These are phyloP conservation scores for Skeletonema tropicum DNA, from an alignment of 108 stramenopile genomes.

Conservation along the genomic window DNA sequence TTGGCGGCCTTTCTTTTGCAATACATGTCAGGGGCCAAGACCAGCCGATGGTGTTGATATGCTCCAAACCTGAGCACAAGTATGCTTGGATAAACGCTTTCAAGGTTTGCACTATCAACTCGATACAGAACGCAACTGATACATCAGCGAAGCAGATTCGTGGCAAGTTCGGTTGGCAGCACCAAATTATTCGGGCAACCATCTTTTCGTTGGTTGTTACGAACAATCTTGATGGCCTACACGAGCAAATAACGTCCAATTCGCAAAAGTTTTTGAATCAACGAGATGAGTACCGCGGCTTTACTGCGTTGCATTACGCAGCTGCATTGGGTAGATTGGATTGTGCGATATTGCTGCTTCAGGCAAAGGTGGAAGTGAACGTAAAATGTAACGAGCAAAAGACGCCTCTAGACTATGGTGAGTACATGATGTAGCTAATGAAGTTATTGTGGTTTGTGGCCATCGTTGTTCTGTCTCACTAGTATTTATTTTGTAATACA, in stretches of 20 bases:
- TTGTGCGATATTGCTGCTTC: conserved; percentile 30
- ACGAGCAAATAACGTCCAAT: conserved; percentile 17
- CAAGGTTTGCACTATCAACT: conserved; percentile 25
- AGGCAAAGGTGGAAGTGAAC: conserved; percentile 27
- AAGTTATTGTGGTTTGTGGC: not conserved
- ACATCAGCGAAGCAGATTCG: conserved; percentile 10
- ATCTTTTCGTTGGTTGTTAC: conserved; percentile 32
- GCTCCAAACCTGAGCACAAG: conserved; percentile 46
- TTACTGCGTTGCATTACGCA: conserved; percentile 47
- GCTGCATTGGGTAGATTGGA: conserved; percentile 20
- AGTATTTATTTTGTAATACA: not conserved
- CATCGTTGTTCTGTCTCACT: not conserved
- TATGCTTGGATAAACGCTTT: conserved; percentile 48
- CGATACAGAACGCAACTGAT: conserved; percentile 9
- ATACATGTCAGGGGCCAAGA: conserved; percentile 22
- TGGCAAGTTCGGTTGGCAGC: conserved; percentile 35
- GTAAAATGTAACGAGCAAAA: conserved; percentile 27
- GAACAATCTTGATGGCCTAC: conserved; percentile 17
- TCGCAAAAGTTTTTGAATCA: conserved; percentile 15
- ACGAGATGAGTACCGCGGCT: conserved; percentile 34
- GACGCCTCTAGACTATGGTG: conserved; percentile 48
- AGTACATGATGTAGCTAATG: conserved; percentile 4
- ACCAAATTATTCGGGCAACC: conserved; percentile 27
- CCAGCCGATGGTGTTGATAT: conserved; percentile 36
- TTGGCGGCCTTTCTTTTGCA: conserved; percentile 29